Percentiles rank a stretch among this genome's conserved stretches.
phyloP scores from a whole-genome alignment of 2,329 filamentous ascomycete genomes.

The Grosmannia serpens region DNA sequence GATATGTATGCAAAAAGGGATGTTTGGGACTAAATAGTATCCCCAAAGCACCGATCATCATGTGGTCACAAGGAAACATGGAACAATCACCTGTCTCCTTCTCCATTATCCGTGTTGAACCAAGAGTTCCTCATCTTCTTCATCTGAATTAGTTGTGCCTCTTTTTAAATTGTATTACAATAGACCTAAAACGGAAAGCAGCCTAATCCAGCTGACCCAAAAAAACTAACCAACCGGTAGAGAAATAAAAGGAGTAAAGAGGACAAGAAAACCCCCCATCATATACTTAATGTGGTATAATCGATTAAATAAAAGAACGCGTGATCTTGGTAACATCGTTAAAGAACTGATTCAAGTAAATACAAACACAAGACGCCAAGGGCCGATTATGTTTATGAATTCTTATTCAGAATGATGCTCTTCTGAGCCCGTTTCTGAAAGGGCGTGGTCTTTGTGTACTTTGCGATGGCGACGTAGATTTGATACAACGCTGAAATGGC shows the following conservation, averaged over 20 bases:
- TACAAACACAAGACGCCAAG: not conserved
- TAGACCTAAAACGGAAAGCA: not conserved
- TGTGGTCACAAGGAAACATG: no score
- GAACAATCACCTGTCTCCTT: no score
- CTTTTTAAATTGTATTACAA: not conserved
- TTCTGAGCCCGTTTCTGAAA: conserved; percentile 52
- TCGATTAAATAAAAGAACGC: not conserved
- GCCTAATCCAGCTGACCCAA: not conserved
- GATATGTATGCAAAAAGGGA: no score
- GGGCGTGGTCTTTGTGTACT: conserved; percentile 73
- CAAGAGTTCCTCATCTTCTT: no score
- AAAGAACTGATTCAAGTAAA: not conserved
- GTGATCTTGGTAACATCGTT: not conserved
- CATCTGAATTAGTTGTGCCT: not conserved
- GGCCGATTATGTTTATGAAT: not conserved
- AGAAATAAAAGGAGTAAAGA: not conserved
- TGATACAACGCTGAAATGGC: conserved; percentile 94
- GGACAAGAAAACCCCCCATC: not conserved
- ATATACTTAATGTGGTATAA: conserved; percentile 1
- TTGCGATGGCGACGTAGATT: conserved; percentile 92
- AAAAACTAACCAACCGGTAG: not conserved
- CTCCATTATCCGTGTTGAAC: no score
- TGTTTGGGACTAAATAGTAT: no score
- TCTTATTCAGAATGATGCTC: conserved; percentile 47
- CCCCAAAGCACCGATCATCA: no score